Conservation (phyloP, 1,284 basidiomycete genomes). For the Heterobasidion occidentale region DNA sequence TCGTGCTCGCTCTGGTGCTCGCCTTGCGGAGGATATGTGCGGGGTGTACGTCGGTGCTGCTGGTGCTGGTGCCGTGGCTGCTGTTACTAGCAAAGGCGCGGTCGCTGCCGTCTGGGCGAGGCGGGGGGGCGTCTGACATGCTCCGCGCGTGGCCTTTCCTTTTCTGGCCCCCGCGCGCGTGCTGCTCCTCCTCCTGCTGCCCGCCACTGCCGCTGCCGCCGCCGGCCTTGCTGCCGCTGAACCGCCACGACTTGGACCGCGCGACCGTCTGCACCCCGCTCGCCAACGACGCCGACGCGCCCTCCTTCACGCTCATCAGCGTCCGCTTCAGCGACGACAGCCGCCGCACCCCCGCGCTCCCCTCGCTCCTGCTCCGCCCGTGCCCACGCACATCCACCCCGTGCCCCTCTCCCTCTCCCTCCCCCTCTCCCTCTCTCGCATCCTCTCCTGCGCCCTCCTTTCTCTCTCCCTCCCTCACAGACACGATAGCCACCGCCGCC, state of each 20-base stretch:
- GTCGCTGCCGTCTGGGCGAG: not conserved
- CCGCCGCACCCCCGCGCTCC: not conserved
- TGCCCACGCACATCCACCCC: not conserved
- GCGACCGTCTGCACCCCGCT: not conserved
- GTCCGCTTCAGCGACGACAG: not conserved
- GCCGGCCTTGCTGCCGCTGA: not conserved
- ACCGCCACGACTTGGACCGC: not conserved
- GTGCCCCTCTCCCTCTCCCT: too few species aligned
- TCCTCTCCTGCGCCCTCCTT: too few species aligned
- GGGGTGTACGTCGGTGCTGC: not conserved
- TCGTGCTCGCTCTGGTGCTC: constrained; percentile 10
- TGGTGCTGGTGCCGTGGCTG: not conserved
- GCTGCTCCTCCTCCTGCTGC: not conserved
- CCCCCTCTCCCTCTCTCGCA: too few species aligned
- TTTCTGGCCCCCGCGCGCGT: constrained; percentile 3
- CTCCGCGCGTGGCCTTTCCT: constrained; percentile 11
- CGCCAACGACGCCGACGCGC: not conserved
- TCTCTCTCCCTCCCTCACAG: too few species aligned
- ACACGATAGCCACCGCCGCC: too few species aligned
- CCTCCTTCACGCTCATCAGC: not conserved
- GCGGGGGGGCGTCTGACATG: constrained; percentile 4
- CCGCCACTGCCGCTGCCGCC: not conserved
- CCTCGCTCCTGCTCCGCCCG: not conserved
- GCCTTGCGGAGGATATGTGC: not conserved
- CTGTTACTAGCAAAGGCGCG: not conserved